phyloP scores from a whole-genome alignment of 345 rosid genomes.

The Eucalyptus melliodora region DNA sequence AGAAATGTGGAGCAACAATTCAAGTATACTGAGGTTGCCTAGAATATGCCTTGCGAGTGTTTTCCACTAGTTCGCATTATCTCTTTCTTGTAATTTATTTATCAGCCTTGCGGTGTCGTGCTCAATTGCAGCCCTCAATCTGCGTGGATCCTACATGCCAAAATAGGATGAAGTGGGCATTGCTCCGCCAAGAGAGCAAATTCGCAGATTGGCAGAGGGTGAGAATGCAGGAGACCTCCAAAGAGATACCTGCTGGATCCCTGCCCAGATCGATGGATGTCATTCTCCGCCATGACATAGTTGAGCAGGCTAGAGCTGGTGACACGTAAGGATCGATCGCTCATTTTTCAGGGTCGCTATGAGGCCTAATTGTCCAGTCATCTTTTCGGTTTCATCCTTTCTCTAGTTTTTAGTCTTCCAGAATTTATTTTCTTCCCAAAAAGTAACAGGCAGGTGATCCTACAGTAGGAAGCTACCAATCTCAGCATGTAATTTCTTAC shows the following conservation, averaged over 20 bases:
- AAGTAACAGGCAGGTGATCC: neutral
- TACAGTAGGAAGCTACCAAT: neutral
- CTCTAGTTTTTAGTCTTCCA: neutral
- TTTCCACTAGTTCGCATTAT: neutral
- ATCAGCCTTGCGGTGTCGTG: neutral
- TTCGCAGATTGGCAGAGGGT: constrained; percentile 99
- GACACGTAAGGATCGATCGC: constrained; percentile 51
- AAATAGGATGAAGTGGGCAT: constrained; percentile 65
- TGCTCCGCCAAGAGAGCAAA: constrained; percentile 92
- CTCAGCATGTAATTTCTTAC: neutral
- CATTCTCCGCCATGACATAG: constrained; percentile 91
- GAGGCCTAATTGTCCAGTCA: neutral
- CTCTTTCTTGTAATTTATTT: neutral
- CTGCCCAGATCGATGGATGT: constrained; percentile 93
- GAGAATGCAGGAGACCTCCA: constrained; percentile 95
- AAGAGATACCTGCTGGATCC: constrained; percentile 96
- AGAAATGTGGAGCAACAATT: constrained; percentile 94
- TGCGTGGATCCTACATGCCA: constrained; percentile 59
- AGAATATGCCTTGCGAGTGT: neutral
- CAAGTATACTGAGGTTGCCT: constrained; percentile 77
- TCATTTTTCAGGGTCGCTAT: neutral
- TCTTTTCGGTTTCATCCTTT: neutral
- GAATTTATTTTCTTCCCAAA: neutral
- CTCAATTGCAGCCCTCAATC: constrained; percentile 62
- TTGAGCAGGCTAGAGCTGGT: constrained; percentile 97